Percentiles rank a stretch among this genome's conserved stretches.
These are phyloP conservation scores for Oryza brachyantha DNA, from an alignment of 176 grass and related monocot species.

Conservation along the genomic window DNA sequence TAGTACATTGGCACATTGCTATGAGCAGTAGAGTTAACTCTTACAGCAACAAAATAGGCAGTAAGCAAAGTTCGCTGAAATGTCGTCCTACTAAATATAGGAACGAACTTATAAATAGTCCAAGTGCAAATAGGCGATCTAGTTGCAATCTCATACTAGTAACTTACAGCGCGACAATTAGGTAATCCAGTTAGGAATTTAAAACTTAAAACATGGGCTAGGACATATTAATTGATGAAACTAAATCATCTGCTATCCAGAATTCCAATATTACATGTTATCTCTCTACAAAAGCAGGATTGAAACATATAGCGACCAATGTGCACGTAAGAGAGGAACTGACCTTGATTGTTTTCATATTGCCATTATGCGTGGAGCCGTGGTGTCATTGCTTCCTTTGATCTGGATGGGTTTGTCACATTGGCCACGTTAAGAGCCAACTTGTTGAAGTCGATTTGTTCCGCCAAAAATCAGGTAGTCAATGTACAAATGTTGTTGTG, in stretches of 20 bases:
- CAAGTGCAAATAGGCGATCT: neutral
- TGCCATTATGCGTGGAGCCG: neutral
- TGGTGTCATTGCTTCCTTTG: neutral
- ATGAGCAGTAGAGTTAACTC: neutral
- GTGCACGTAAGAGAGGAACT: neutral
- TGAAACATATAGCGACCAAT: neutral
- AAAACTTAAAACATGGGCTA: neutral
- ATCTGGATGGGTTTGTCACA: neutral
- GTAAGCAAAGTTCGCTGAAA: neutral
- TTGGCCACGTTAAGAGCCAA: conserved; percentile 8
- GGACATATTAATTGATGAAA: neutral
- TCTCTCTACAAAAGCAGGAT: neutral
- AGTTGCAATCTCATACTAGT: neutral
- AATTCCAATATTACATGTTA: neutral
- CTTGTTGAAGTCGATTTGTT: neutral
- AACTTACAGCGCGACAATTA: neutral
- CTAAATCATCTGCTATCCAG: neutral
- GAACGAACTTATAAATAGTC: neutral
- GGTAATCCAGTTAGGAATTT: neutral
- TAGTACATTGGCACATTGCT: no score
- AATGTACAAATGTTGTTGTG: neutral
- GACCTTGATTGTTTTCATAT: neutral
- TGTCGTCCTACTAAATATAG: neutral
- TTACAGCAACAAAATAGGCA: neutral
- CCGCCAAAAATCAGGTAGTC: neutral